Evolutionary conservation across 108 stramenopile genomes (phyloP).

Genomic region (Aurantiochytrium sp.): DNA sequence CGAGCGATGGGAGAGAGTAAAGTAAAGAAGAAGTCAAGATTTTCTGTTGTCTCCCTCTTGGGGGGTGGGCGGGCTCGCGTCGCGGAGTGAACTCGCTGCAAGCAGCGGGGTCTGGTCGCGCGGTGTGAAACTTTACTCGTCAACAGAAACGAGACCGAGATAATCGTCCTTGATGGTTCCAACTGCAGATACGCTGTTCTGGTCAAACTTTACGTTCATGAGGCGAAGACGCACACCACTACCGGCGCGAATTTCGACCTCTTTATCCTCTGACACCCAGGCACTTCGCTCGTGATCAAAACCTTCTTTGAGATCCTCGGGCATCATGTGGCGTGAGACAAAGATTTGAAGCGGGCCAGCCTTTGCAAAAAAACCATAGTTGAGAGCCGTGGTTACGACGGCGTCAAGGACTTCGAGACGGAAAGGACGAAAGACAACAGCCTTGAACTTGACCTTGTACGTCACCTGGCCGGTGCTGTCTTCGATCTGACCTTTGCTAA

Average conservation of each 20-base stretch:
- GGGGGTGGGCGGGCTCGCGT: too few species aligned
- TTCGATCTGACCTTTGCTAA: slow-evolving; percentile 80
- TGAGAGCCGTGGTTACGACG: slow-evolving; percentile 72
- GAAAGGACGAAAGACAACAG: slow-evolving; percentile 74
- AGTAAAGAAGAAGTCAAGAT: too few species aligned
- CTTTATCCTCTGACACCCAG: slow-evolving; percentile 88
- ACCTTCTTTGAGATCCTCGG: slow-evolving; percentile 76
- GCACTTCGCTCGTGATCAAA: slow-evolving; percentile 78
- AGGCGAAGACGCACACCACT: slow-evolving; percentile 80
- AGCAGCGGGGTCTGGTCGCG: too few species aligned
- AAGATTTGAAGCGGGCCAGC: slow-evolving; percentile 81
- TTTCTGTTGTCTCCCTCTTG: too few species aligned
- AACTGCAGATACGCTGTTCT: slow-evolving; percentile 80
- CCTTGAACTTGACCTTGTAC: slow-evolving; percentile 78
- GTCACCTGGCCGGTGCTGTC: slow-evolving; percentile 80
- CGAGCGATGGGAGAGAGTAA: too few species aligned
- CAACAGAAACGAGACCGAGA: slow-evolving; percentile 64
- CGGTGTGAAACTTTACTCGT: not conserved
- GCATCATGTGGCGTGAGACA: slow-evolving; percentile 85
- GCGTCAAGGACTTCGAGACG: slow-evolving; percentile 86
- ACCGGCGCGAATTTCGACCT: slow-evolving; percentile 74
- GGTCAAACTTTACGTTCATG: slow-evolving; percentile 79
- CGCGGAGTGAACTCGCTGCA: too few species aligned
- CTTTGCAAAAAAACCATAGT: slow-evolving; percentile 80
- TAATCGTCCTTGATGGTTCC: slow-evolving; percentile 89